phyloP scores from a whole-genome alignment of 225 moss, liverwort and hornwort species.

The Thuidium tamariscinum region DNA sequence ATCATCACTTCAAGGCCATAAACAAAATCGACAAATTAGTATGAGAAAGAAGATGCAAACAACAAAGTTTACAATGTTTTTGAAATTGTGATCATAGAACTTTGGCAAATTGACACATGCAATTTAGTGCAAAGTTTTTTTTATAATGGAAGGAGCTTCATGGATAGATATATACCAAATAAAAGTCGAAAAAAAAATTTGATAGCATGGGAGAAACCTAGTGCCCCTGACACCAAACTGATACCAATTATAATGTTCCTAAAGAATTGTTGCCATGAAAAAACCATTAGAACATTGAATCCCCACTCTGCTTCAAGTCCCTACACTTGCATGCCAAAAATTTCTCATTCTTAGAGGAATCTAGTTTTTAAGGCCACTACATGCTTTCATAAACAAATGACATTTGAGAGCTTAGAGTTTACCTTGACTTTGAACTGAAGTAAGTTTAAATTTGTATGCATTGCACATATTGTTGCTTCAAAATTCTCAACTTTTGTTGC shows the following conservation, averaged over 20 bases:
- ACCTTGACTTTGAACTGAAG: conserved; percentile 38
- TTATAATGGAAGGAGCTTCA: not conserved
- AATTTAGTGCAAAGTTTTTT: not conserved
- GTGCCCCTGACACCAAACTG: conserved; percentile 21
- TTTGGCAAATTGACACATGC: not conserved
- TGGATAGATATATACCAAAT: conserved; percentile 16
- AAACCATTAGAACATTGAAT: not conserved
- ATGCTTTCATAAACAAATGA: not conserved
- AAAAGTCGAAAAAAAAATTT: conserved; percentile 12
- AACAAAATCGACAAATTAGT: not conserved
- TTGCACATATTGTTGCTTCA: not conserved
- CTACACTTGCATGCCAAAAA: not conserved
- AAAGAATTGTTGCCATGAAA: conserved; percentile 41
- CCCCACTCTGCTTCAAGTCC: conserved; percentile 1
- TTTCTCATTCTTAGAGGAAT: not conserved
- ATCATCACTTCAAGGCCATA: not conserved
- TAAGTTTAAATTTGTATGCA: conserved; percentile 27
- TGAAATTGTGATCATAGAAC: no score
- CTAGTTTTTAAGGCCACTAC: no score
- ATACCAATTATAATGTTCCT: conserved; percentile 37
- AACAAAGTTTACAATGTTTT: not conserved
- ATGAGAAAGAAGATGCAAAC: not conserved
- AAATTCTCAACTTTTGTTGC: conserved; percentile 8
- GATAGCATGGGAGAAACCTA: conserved; percentile 13
- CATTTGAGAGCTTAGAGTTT: not conserved